phyloP scores from a whole-genome alignment of 2,329 filamentous ascomycete genomes.

The Juglanconis oblonga region DNA sequence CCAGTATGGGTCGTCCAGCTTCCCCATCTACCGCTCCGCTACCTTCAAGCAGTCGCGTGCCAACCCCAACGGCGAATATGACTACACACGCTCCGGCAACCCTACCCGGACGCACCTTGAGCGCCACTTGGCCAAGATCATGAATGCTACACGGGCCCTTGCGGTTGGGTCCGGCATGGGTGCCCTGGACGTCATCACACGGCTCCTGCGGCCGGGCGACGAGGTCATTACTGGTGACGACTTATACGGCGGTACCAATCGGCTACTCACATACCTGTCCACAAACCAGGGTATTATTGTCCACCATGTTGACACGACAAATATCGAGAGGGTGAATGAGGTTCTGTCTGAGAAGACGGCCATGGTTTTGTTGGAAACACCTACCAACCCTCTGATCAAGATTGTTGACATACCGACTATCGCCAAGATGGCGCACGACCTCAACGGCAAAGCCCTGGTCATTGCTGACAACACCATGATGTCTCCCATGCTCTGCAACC shows the following conservation, averaged over 20 bases:
- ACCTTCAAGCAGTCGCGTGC: slow-evolving; percentile 94
- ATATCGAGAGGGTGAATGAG: slow-evolving; percentile 64
- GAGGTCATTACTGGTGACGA: slow-evolving; percentile 98
- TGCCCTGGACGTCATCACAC: slow-evolving; percentile 91
- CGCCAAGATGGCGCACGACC: slow-evolving; percentile 70
- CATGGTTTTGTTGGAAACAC: slow-evolving; percentile 94
- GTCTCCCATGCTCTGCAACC: slow-evolving; percentile 89
- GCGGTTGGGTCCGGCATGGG: slow-evolving; percentile 98
- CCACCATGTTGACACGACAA: slow-evolving; percentile 93
- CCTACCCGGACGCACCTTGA: slow-evolving; percentile 95
- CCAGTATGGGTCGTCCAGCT: slow-evolving; percentile 94
- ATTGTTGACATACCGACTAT: slow-evolving; percentile 89
- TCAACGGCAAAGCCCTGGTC: slow-evolving; percentile 76
- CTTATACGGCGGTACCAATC: slow-evolving; percentile 92
- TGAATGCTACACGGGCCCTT: slow-evolving; percentile 87
- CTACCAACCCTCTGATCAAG: slow-evolving; percentile 97
- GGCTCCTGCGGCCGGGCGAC: slow-evolving; percentile 85
- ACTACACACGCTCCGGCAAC: slow-evolving; percentile 97
- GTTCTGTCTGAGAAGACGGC: slow-evolving; percentile 77
- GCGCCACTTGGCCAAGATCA: slow-evolving; percentile 96
- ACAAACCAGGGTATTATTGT: slow-evolving; percentile 89
- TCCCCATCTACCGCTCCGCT: slow-evolving; percentile 97
- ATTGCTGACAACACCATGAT: slow-evolving; percentile 99
- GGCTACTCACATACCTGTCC: slow-evolving; percentile 86
- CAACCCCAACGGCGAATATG: slow-evolving; percentile 82